These are phyloP conservation scores for Capsicum rhomboideum DNA, from an alignment of 257 asterid species.

Conservation along the genomic window DNA sequence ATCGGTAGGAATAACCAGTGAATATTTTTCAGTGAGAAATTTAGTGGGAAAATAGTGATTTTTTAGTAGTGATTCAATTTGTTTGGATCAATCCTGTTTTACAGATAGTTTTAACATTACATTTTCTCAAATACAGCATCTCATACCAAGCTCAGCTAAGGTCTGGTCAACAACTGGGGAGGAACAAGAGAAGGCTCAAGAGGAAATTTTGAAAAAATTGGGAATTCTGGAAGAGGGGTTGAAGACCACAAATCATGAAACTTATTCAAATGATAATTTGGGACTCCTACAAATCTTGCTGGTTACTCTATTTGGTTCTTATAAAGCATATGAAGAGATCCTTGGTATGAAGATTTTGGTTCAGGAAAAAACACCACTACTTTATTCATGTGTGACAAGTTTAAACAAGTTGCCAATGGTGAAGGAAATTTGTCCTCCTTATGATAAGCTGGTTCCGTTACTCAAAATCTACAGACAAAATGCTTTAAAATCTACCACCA, in stretches of 20 bases:
- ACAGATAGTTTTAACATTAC: neutral
- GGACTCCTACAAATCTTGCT: constrained; percentile 25
- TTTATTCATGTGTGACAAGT: constrained; percentile 21
- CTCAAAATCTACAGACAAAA: neutral
- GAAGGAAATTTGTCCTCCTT: constrained; percentile 4
- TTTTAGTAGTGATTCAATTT: too few species aligned
- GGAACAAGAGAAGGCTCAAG: constrained; percentile 4
- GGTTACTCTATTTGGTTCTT: constrained; percentile 25
- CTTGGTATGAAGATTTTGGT: constrained; percentile 24
- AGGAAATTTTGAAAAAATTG: constrained; percentile 16
- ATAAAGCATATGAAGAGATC: constrained; percentile 16
- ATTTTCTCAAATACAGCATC: neutral
- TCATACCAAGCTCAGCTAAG: neutral
- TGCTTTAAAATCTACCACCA: neutral
- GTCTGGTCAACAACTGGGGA: neutral
- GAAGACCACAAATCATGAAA: neutral
- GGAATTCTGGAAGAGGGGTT: constrained; percentile 23
- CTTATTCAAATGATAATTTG: constrained; percentile 5
- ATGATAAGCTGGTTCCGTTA: neutral
- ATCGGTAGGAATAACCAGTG: too few species aligned
- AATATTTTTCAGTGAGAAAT: too few species aligned
- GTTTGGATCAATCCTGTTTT: neutral
- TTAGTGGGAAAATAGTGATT: too few species aligned
- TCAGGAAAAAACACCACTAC: constrained; percentile 21
- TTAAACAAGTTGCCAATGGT: constrained; percentile 5